These are phyloP conservation scores for Macrolepiota dolichaula DNA, from an alignment of 768 basidiomycete species.

Conservation along the genomic window DNA sequence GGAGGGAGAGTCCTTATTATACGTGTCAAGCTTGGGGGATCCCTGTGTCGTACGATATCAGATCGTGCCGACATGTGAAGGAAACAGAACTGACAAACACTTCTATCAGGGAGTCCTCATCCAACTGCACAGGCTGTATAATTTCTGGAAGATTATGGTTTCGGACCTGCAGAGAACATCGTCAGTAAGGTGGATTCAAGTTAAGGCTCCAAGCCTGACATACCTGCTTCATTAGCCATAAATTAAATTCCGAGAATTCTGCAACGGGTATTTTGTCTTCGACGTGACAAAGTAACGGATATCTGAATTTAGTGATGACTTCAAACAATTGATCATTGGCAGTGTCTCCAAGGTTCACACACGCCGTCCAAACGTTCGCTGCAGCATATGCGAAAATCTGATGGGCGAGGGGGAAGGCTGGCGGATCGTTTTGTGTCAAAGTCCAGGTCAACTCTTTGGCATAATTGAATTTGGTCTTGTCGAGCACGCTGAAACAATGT, in stretches of 20 bases:
- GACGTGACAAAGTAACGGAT: too few species aligned
- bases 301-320: too few species aligned
- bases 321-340: too few species aligned
- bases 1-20: not conserved
- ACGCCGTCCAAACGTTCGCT: not conserved
- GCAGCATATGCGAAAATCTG: not conserved
- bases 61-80: constrained; percentile 9
- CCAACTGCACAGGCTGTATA: not conserved
- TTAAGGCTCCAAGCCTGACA: too few species aligned
- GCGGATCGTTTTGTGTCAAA: not conserved
- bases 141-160: not conserved
- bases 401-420: not conserved
- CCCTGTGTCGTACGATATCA: not conserved
- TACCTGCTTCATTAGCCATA: too few species aligned
- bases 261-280: too few species aligned
- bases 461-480: not conserved
- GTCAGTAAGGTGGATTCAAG: too few species aligned
- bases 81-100: constrained; percentile 13
- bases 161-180: too few species aligned
- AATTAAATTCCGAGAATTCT: too few species aligned
- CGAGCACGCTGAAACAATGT: not conserved
- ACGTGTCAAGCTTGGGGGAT: not conserved
- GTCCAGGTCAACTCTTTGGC: not conserved
- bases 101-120: not conserved
- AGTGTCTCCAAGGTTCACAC: not conserved